These are phyloP conservation scores for Collariella sp. DNA, from an alignment of 495 filamentous ascomycete species.

Conservation along the genomic window DNA sequence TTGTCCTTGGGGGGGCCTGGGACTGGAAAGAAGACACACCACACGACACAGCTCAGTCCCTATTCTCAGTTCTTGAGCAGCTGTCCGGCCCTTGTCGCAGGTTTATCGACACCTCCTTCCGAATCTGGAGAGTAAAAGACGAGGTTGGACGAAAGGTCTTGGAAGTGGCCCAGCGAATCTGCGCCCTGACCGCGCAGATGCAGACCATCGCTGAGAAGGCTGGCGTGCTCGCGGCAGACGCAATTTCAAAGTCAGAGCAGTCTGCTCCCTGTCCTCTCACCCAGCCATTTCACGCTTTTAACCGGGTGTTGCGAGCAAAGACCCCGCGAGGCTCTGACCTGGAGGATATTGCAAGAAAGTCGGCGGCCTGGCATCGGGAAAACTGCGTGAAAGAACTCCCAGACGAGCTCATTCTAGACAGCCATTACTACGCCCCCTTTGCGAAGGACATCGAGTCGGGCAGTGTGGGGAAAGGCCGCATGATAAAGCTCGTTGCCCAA, in stretches of 20 bases:
- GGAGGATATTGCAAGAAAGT: background rate
- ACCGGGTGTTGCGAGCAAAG: background rate
- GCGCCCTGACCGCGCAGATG: background rate
- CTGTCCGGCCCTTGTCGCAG: constrained; percentile 8
- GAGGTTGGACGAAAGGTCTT: background rate
- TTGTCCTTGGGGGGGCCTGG: background rate
- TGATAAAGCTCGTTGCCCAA: constrained; percentile 47
- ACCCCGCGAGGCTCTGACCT: background rate
- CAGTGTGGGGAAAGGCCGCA: constrained; percentile 24
- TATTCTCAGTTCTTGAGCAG: background rate
- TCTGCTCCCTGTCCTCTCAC: background rate
- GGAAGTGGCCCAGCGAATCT: background rate
- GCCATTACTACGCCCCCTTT: constrained; percentile 13
- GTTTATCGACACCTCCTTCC: background rate
- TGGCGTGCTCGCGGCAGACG: too few species aligned
- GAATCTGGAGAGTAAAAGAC: background rate
- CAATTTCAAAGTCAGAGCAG: background rate
- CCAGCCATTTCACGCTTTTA: background rate
- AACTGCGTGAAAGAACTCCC: constrained; percentile 30
- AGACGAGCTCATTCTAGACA: constrained; percentile 30
- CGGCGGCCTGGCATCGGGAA: constrained; percentile 28
- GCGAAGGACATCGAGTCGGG: background rate
- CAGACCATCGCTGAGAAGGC: background rate
- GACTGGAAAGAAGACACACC: background rate
- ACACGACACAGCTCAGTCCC: constrained; percentile 6